Evolutionary conservation across 2,329 filamentous ascomycete species (phyloP).

Genomic region (Scedosporium dehoogii): DNA sequence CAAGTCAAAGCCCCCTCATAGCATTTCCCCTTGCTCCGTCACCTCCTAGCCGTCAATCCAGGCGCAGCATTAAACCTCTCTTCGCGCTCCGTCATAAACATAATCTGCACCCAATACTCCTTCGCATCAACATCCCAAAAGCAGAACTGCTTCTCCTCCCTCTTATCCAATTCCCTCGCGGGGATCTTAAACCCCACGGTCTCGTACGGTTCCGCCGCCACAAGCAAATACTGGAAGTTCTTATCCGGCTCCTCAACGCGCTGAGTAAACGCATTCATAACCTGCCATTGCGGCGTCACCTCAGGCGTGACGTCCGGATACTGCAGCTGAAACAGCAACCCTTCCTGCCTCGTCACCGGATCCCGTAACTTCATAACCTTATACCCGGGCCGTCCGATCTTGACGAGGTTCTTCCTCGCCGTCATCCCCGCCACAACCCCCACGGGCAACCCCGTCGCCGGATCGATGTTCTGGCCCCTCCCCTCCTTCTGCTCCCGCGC

Average conservation of each 20-base stretch:
- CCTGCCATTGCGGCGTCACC: slow-evolving; percentile 72
- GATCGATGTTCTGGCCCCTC: slow-evolving; percentile 52
- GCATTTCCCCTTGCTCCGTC: slow-evolving; percentile 9
- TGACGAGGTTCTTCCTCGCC: slow-evolving; percentile 75
- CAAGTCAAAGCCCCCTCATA: neutral
- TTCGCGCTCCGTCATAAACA: slow-evolving; percentile 97
- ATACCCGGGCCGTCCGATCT: slow-evolving; percentile 93
- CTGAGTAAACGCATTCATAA: slow-evolving; percentile 98
- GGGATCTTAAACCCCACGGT: slow-evolving; percentile 95
- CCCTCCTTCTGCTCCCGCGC: slow-evolving; percentile 93
- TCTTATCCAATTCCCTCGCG: slow-evolving; percentile 81
- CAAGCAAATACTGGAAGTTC: slow-evolving; percentile 86
- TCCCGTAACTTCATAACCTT: slow-evolving; percentile 96
- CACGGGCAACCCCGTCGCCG: slow-evolving; percentile 58
- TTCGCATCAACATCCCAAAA: slow-evolving; percentile 95
- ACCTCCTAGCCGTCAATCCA: slow-evolving; percentile 42
- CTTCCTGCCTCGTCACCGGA: slow-evolving; percentile 77
- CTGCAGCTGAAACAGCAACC: slow-evolving; percentile 89
- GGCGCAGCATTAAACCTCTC: slow-evolving; percentile 68
- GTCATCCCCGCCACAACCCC: slow-evolving; percentile 60
- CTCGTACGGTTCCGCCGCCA: slow-evolving; percentile 96
- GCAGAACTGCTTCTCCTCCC: slow-evolving; percentile 79
- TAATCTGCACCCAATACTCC: slow-evolving; percentile 95
- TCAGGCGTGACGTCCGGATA: slow-evolving; percentile 81
- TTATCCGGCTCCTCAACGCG: slow-evolving; percentile 91